Evolutionary conservation across 148 eudicot genomes (phyloP).

Genomic region (Persicaria tinctoria): DNA sequence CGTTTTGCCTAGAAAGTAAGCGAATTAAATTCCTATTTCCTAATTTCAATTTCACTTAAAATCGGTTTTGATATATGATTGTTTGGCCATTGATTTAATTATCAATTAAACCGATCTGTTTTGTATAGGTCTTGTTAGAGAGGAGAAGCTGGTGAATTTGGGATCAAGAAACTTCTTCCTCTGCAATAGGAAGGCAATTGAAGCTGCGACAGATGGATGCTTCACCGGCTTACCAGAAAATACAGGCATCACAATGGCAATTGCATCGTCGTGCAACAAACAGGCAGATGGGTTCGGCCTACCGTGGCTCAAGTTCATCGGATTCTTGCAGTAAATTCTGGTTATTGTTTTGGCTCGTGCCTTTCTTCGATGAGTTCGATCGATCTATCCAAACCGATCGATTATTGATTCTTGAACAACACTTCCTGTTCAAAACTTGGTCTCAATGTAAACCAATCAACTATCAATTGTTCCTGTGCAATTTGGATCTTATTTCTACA

Average conservation of each 20-base stretch:
- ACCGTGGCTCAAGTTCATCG: constrained; percentile 62
- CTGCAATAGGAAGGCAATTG: constrained; percentile 30
- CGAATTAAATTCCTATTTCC: background rate
- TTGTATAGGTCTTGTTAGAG: constrained; percentile 50
- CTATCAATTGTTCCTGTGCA: too few species aligned
- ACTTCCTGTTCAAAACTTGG: too few species aligned
- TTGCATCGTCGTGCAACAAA: constrained; percentile 29
- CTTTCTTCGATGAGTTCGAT: too few species aligned
- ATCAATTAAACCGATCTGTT: background rate
- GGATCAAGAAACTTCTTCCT: constrained; percentile 88
- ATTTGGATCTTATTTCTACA: too few species aligned
- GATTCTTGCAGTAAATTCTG: constrained; percentile 19
- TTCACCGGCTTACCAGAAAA: background rate
- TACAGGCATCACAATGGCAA: background rate
- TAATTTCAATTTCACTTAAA: background rate
- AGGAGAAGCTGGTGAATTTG: constrained; percentile 48
- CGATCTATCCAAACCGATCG: too few species aligned
- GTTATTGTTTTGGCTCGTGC: too few species aligned
- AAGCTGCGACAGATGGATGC: constrained; percentile 5
- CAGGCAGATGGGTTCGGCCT: constrained; percentile 36
- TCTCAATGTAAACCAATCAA: too few species aligned
- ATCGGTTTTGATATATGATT: background rate
- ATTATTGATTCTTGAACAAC: too few species aligned
- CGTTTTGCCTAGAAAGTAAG: constrained; percentile 62
- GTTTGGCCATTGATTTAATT: background rate